These are phyloP conservation scores for Fusarium tjaetaba DNA, from an alignment of 2,329 filamentous ascomycete genomes.

Conservation along the genomic window DNA sequence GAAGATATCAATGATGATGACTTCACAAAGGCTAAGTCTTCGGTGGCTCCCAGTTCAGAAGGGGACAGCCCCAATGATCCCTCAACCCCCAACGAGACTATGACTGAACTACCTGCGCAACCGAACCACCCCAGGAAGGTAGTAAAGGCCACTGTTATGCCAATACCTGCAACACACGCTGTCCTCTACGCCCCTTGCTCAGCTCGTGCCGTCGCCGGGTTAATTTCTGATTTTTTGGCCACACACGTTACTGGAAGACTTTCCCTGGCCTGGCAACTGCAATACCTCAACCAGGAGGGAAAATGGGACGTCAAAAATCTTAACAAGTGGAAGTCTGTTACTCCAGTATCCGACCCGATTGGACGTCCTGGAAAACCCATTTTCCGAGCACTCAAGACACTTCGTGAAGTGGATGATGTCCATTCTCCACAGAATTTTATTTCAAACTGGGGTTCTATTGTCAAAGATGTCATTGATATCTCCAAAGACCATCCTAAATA, in stretches of 20 bases:
- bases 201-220: slow-evolving; percentile 79
- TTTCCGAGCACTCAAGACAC: slow-evolving; percentile 92
- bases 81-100: slow-evolving; percentile 56
- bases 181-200: slow-evolving; percentile 82
- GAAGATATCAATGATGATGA: slow-evolving; percentile 44
- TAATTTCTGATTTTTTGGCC: slow-evolving; percentile 84
- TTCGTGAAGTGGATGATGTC: slow-evolving; percentile 85
- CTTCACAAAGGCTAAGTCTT: slow-evolving; percentile 36
- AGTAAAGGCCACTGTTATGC: slow-evolving; percentile 76
- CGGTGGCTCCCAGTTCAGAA: slow-evolving; percentile 37
- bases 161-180: slow-evolving; percentile 82
- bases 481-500: slow-evolving; percentile 92
- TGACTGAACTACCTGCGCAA: slow-evolving; percentile 57
- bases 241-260: slow-evolving; percentile 80
- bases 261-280: slow-evolving; percentile 88
- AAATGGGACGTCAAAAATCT: slow-evolving; percentile 99
- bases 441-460: slow-evolving; percentile 69
- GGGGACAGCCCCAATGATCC: slow-evolving; percentile 57
- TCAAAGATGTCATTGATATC: slow-evolving; percentile 88
- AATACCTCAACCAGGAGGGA: slow-evolving; percentile 85
- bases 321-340: slow-evolving; percentile 85
- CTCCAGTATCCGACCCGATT: slow-evolving; percentile 81
- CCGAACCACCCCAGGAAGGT: slow-evolving; percentile 60
- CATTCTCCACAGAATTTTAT: slow-evolving; percentile 83
- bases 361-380: slow-evolving; percentile 62